phyloP scores from a whole-genome alignment of 805 yeast species.

The Dipodascus albidus region DNA sequence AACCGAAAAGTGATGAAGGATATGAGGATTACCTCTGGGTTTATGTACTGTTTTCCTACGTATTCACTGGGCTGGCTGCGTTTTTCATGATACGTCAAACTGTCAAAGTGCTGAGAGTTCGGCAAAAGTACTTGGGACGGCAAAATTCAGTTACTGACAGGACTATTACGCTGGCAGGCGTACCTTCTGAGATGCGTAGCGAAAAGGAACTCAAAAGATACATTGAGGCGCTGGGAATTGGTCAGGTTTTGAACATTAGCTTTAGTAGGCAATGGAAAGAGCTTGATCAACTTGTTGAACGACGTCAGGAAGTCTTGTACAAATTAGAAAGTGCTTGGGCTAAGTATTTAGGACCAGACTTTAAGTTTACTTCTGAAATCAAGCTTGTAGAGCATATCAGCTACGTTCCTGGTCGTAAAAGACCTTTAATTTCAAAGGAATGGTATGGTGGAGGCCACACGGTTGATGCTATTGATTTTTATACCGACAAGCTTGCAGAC shows the following conservation, averaged over 20 bases:
- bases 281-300: conserved; percentile 54
- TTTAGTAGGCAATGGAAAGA: conserved; percentile 82
- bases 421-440: conserved; percentile 59
- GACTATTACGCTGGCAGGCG: conserved; percentile 78
- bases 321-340: conserved; percentile 66
- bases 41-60: conserved; percentile 76
- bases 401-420: conserved; percentile 23
- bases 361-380: conserved; percentile 9
- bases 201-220: conserved; percentile 58
- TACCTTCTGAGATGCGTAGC: conserved; percentile 70
- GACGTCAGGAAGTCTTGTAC: conserved; percentile 41
- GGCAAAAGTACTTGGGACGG: conserved; percentile 73
- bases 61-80: conserved; percentile 62
- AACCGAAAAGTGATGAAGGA: conserved; percentile 24
- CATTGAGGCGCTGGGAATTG: conserved; percentile 68
- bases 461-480: conserved; percentile 75
- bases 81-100: conserved; percentile 59
- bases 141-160: conserved; percentile 88
- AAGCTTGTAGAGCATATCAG: not conserved
- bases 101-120: conserved; percentile 54
- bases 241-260: conserved; percentile 63
- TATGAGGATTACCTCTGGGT: conserved; percentile 63
- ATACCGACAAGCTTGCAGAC: conserved; percentile 52
- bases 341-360: conserved; percentile 40
- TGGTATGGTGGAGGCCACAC: conserved; percentile 55